Percentiles rank a stretch among this genome's conserved stretches.
Evolutionary conservation across 2,329 filamentous ascomycete species (phyloP).

Genomic region (Fusarium sp.): DNA sequence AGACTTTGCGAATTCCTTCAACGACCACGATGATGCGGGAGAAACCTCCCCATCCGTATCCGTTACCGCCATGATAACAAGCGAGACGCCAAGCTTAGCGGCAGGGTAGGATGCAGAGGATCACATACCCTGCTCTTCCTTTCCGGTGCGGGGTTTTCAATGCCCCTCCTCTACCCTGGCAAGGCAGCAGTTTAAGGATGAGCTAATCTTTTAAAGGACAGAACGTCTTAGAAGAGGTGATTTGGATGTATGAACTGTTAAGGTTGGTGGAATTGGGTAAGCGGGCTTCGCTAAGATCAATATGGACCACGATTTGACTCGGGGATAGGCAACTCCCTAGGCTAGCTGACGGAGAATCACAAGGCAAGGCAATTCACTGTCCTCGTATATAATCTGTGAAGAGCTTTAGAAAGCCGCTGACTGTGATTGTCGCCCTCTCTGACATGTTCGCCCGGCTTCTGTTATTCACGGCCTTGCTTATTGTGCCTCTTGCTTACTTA

Average conservation of each 20-base stretch:
- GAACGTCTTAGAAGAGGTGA: rapidly evolving
- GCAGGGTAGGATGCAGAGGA: not conserved
- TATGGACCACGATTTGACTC: not conserved
- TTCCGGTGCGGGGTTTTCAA: not conserved
- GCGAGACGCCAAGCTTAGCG: not conserved
- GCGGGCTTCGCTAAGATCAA: no score
- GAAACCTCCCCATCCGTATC: not conserved
- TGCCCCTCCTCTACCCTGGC: not conserved
- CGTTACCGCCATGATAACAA: not conserved
- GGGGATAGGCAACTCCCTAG: not conserved
- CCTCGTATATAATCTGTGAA: not conserved
- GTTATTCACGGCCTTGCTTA: not conserved
- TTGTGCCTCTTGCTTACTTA: not conserved
- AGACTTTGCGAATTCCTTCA: not conserved
- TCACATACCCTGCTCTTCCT: not conserved
- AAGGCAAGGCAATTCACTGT: not conserved
- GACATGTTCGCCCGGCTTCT: not conserved
- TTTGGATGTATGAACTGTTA: not conserved
- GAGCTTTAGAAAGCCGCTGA: not conserved
- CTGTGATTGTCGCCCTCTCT: no score
- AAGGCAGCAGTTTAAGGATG: conserved; percentile 3
- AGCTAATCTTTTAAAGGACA: not conserved
- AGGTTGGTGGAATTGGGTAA: not conserved
- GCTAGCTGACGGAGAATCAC: no score
- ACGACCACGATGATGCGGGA: not conserved